Evolutionary conservation across 441 rosid genomes (phyloP).

Genomic region (Mallotus repandus): DNA sequence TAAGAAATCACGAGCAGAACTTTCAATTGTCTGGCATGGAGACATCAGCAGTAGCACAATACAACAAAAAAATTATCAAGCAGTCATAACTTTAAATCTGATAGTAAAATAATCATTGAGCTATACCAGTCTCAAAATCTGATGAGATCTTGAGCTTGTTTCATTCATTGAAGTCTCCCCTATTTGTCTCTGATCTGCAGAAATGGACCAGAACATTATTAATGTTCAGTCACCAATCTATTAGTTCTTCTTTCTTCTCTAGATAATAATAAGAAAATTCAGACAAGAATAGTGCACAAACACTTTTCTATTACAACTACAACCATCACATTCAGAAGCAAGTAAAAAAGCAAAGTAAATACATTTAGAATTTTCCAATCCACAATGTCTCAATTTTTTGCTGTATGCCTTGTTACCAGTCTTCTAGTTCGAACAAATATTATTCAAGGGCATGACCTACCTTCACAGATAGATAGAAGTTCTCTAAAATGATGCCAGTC

Average conservation of each 20-base stretch:
- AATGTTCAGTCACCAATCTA: constrained; percentile 19
- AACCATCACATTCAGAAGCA: no score
- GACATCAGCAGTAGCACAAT: constrained; percentile 20
- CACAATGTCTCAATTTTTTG: no score
- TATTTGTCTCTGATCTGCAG: constrained; percentile 90
- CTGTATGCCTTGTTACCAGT: no score
- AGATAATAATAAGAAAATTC: no score
- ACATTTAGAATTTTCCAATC: no score
- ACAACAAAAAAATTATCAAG: constrained; percentile 10
- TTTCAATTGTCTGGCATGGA: constrained; percentile 72
- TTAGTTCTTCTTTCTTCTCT: no score
- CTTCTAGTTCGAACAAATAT: neutral
- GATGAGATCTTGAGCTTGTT: constrained; percentile 96
- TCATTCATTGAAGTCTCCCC: constrained; percentile 94
- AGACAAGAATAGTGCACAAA: no score
- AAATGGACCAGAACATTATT: constrained; percentile 20
- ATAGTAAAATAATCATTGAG: constrained; percentile 20
- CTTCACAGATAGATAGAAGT: constrained; percentile 78
- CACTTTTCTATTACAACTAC: no score
- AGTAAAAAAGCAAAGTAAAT: no score
- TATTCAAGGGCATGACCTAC: constrained; percentile 32
- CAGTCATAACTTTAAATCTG: constrained; percentile 11
- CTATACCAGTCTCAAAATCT: constrained; percentile 87
- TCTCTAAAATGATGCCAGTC: constrained; percentile 75
- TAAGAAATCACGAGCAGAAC: constrained; percentile 62